Conservation (phyloP, 139 green algal species). For the Axilococcus clingmanii region DNA sequence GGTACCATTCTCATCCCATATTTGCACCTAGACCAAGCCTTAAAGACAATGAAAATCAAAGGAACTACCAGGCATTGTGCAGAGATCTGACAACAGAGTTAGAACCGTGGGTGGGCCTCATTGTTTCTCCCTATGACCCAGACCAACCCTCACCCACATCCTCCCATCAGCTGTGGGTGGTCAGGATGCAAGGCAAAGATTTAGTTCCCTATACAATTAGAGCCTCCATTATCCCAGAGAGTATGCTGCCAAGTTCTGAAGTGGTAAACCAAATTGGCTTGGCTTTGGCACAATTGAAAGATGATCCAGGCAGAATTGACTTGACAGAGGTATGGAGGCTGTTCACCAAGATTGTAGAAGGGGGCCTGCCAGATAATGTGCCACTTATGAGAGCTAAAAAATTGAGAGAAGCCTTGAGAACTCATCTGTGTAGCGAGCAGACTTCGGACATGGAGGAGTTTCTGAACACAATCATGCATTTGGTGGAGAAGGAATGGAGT, state of each 20-base stretch:
- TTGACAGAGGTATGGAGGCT: constrained; percentile 42
- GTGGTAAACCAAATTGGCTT: constrained; percentile 1
- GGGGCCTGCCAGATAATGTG: constrained; percentile 12
- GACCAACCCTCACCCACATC: constrained; percentile 34
- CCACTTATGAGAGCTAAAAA: constrained; percentile 44
- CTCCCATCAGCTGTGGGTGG: constrained; percentile 26
- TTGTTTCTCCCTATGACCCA: constrained; percentile 70
- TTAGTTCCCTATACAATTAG: constrained; percentile 30
- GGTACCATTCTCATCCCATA: constrained; percentile 76
- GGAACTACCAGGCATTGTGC: constrained; percentile 75
- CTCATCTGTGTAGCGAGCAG: constrained; percentile 19
- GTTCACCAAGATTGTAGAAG: constrained; percentile 30
- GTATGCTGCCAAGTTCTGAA: constrained; percentile 1
- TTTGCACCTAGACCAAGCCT: constrained; percentile 58
- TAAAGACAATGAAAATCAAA: constrained; percentile 82
- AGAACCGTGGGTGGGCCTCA: constrained; percentile 73
- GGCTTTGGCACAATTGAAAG: constrained; percentile 18
- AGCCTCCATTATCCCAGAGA: neutral
- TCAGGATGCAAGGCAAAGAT: constrained; percentile 14
- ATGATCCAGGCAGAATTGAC: constrained; percentile 36
- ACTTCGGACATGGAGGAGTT: constrained; percentile 5
- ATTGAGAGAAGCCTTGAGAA: constrained; percentile 25
- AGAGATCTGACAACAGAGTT: constrained; percentile 26
- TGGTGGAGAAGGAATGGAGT: constrained; percentile 12
- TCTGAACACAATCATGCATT: constrained; percentile 5